phyloP scores from a whole-genome alignment of 345 rosid species.

The Eucalyptus pumila region DNA sequence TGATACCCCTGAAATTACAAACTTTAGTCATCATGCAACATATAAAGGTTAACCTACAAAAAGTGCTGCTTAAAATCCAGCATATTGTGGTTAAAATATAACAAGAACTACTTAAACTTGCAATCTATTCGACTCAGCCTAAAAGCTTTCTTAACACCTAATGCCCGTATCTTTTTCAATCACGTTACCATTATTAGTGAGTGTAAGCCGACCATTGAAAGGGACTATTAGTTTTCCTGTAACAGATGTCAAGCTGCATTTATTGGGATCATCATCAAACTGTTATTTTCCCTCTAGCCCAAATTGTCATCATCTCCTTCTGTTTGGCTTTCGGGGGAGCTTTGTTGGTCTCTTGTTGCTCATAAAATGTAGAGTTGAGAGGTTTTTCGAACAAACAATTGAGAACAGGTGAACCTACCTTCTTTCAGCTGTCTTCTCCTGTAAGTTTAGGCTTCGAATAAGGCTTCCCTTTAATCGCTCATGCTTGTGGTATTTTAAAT shows the following conservation, averaged over 20 bases:
- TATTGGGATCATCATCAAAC: not conserved
- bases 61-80: not conserved
- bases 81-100: not conserved
- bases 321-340: constrained; percentile 41
- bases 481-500: not conserved
- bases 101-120: not conserved
- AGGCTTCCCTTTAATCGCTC: not conserved
- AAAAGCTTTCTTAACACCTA: not conserved
- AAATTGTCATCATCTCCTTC: not conserved
- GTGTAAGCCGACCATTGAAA: not conserved
- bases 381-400: constrained; percentile 65
- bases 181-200: not conserved
- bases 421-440: not conserved
- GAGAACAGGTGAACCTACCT: constrained; percentile 50
- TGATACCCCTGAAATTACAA: not conserved
- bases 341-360: constrained; percentile 58
- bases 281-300: not conserved
- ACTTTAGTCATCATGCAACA: not conserved
- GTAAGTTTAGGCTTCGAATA: not conserved
- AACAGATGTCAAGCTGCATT: not conserved
- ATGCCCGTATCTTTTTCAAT: not conserved
- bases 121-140: not conserved
- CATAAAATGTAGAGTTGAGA: constrained; percentile 55
- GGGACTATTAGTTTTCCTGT: not conserved
- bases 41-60: not conserved